Evolutionary conservation across 225 moss, liverwort and hornwort species (phyloP), one percentile per base, ranked within the genome.

Genomic region (Straminergon stramineum): DNA sequence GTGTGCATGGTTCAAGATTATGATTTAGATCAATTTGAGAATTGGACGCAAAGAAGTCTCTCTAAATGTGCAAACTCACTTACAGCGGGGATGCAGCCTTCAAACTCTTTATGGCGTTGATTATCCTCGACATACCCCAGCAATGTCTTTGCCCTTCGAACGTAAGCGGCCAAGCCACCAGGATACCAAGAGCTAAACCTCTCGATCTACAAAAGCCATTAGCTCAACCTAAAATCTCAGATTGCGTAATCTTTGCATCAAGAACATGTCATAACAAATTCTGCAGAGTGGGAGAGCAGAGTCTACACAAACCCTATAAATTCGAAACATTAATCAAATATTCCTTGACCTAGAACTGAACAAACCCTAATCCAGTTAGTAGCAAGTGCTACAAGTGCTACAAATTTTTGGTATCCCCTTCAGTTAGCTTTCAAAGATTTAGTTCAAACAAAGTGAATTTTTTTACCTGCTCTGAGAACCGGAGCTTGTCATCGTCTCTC

Each of bases 131-230:
- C 91, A 57, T 94, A 94, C 34, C 88, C 93, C 76, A 96, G 88
- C 39, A 97, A 81, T 63, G 93, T 94, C 89, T 94, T 94, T 41
- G 95, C 96, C 82, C 93, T 96, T 63, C 89, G 92, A 58, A 95
- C 89, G 43, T 97, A 97, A 48, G 97, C 88, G 23, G 90, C 90
- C 84, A 97, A 92, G 74, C 96, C 97, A 67, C 97, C 95, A 53
- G 94, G 94, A 83, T 97, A 97, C 89, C 91, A 91, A 51, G 89
- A 85, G 82, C 94, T 91, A 87, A 97, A 90, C 91, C 95, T 95
- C 75, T 92, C 90, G 69, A 97, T 94, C 97, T 97, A 81, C 66
- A 64, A 84, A 11, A 17, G 16, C 37, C 86, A 82, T 65, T 35
- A 81, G 65, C 82, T 75, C 86, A 82, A 71, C 20, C 35, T 57